Percentiles rank a stretch among this genome's conserved stretches.
Evolutionary conservation across 768 basidiomycete genomes (phyloP).

Genomic region (Mycena pura): DNA sequence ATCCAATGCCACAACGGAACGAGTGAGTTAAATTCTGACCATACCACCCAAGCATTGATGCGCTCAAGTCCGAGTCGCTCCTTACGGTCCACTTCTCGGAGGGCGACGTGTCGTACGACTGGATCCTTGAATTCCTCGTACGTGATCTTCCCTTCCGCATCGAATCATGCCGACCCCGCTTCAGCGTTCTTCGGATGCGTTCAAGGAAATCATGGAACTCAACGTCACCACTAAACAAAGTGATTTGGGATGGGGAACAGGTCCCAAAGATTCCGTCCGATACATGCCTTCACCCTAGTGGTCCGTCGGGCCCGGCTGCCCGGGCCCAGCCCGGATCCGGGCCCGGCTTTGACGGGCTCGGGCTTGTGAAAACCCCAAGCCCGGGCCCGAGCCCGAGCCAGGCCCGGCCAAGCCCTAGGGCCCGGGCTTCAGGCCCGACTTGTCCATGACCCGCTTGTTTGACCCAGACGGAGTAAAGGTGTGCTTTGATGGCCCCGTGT

Average conservation of each 20-base stretch:
- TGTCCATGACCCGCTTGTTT: no score
- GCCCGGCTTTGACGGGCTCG: no score
- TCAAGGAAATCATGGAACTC: neutral
- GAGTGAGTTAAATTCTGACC: neutral
- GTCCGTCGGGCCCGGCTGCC: no score
- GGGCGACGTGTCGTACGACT: constrained; percentile 3
- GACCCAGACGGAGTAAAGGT: no score
- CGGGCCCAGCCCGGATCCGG: no score
- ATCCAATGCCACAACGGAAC: constrained; percentile 4
- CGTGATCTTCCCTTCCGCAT: neutral
- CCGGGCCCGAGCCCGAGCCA: no score
- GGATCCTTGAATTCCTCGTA: constrained; percentile 11
- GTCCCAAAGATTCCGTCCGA: constrained; percentile 5
- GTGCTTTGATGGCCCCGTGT: no score
- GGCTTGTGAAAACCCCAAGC: no score
- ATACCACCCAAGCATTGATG: no score
- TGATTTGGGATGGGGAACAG: constrained; percentile 5
- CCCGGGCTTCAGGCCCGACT: no score
- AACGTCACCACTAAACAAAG: constrained; percentile 11
- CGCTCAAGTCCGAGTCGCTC: constrained; percentile 1
- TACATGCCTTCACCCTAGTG: no score
- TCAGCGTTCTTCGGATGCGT: constrained; percentile 9
- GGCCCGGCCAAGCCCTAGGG: no score
- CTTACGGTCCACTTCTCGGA: neutral
- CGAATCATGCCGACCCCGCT: neutral